phyloP scores from a whole-genome alignment of 768 basidiomycete species.

The Harrya chromipes region DNA sequence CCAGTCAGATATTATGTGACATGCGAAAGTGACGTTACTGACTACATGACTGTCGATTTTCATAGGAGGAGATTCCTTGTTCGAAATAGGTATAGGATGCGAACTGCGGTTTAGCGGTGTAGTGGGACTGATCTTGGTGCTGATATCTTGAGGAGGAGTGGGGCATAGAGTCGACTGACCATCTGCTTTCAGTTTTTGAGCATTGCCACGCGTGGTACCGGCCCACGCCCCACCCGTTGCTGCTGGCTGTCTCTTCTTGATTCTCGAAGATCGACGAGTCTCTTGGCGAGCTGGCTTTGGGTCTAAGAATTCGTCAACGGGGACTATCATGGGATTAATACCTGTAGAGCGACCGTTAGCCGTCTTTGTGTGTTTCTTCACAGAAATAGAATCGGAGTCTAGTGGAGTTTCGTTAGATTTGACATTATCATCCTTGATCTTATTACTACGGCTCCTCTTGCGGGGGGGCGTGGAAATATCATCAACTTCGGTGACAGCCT shows the following conservation, averaged over 20 bases:
- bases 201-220: conserved; percentile 28
- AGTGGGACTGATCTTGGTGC: not conserved
- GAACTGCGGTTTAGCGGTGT: not conserved
- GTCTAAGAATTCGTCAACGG: conserved; percentile 35
- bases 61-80: not conserved
- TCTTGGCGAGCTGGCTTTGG: not conserved
- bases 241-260: conserved; percentile 12
- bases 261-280: conserved; percentile 17
- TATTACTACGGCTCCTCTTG: conserved; percentile 21
- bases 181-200: not conserved
- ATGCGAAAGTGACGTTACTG: conserved; percentile 1
- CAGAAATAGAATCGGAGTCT: conserved; percentile 3
- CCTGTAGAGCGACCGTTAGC: conserved; percentile 32
- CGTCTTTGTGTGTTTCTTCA: conserved; percentile 35
- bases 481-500: conserved; percentile 6
- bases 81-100: not conserved
- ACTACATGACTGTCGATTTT: conserved; percentile 4
- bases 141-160: not conserved
- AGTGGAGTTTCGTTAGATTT: not conserved
- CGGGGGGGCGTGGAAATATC: conserved; percentile 12
- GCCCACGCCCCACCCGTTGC: conserved; percentile 7
- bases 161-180: not conserved
- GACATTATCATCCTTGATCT: not conserved
- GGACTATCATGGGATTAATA: conserved; percentile 11
- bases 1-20: not conserved